These are phyloP conservation scores for Nicotiana tomentosiformis DNA, from an alignment of 257 asterid genomes.

Conservation along the genomic window DNA sequence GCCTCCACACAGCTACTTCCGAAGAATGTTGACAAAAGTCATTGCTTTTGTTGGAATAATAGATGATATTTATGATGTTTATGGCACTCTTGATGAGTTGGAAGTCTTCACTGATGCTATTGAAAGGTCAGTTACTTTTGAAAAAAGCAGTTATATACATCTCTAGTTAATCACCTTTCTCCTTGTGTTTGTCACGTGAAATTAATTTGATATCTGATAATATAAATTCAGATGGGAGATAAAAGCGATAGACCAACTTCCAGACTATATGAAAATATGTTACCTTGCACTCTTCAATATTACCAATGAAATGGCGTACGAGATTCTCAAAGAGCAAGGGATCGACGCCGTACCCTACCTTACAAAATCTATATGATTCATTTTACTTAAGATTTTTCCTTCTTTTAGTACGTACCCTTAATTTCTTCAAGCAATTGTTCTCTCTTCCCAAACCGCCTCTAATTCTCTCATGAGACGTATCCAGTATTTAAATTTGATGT, in stretches of 20 bases:
- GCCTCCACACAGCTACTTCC: background rate
- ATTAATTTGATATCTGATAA: too few relatives aligned
- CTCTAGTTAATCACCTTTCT: too few relatives aligned
- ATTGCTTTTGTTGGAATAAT: conserved; percentile 8
- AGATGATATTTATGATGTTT: conserved; percentile 3
- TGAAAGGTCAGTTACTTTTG: conserved; percentile 21
- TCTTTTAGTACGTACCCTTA: too few relatives aligned
- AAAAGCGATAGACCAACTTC: conserved; percentile 15
- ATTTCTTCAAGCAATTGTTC: too few relatives aligned
- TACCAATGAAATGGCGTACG: conserved; percentile 21
- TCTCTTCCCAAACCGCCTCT: too few relatives aligned
- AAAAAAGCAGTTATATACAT: too few relatives aligned
- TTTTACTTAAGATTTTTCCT: background rate
- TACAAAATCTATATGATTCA: background rate
- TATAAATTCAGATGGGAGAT: conserved; percentile 18
- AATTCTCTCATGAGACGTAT: conserved; percentile 11
- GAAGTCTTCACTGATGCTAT: conserved; percentile 23
- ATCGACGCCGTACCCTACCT: background rate
- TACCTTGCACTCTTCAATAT: conserved; percentile 13
- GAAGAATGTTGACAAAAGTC: conserved; percentile 18
- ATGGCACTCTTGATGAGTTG: conserved; percentile 26
- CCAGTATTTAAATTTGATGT: background rate
- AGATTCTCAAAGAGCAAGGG: conserved; percentile 10
- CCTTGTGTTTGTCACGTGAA: too few relatives aligned
- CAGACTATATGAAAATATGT: conserved; percentile 24